phyloP scores from a whole-genome alignment of 148 eudicot genomes.

The Oxyria digyna region DNA sequence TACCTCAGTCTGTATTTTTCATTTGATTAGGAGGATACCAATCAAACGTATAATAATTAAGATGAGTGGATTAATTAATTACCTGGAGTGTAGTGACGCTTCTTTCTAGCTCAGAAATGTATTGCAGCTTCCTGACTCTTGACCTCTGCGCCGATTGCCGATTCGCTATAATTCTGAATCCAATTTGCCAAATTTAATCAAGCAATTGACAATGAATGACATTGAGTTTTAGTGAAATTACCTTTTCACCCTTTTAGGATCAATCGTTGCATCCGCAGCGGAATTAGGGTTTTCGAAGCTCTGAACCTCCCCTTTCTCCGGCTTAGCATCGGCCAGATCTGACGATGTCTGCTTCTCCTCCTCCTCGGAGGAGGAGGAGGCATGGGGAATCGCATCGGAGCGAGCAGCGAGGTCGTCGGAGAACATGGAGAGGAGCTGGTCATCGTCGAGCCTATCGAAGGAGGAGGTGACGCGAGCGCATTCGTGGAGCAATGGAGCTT shows the following conservation, averaged over 20 bases:
- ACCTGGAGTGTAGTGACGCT: constrained; percentile 89
- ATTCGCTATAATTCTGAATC: constrained; percentile 70
- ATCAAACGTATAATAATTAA: background rate
- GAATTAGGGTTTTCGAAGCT: constrained; percentile 18
- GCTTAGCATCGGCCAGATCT: constrained; percentile 24
- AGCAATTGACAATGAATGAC: no score
- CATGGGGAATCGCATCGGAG: background rate
- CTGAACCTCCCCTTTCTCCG: constrained; percentile 62
- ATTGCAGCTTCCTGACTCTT: constrained; percentile 87
- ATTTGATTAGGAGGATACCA: background rate
- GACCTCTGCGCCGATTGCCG: constrained; percentile 97
- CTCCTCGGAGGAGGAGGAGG: constrained; percentile 9
- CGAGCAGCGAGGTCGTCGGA: constrained; percentile 32
- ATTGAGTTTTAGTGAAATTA: constrained; percentile 6
- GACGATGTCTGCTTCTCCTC: constrained; percentile 11
- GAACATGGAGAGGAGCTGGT: constrained; percentile 76
- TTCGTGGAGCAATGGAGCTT: constrained; percentile 23
- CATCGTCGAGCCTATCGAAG: constrained; percentile 69
- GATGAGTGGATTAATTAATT: background rate
- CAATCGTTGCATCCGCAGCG: constrained; percentile 17
- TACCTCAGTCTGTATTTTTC: constrained; percentile 55
- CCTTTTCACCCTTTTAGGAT: constrained; percentile 90
- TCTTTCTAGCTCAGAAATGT: constrained; percentile 91
- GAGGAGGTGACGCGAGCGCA: constrained; percentile 6
- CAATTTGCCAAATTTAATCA: background rate